phyloP scores from a whole-genome alignment of 371 early-diverging fungal genomes.

The Umbelopsis sp. region DNA sequence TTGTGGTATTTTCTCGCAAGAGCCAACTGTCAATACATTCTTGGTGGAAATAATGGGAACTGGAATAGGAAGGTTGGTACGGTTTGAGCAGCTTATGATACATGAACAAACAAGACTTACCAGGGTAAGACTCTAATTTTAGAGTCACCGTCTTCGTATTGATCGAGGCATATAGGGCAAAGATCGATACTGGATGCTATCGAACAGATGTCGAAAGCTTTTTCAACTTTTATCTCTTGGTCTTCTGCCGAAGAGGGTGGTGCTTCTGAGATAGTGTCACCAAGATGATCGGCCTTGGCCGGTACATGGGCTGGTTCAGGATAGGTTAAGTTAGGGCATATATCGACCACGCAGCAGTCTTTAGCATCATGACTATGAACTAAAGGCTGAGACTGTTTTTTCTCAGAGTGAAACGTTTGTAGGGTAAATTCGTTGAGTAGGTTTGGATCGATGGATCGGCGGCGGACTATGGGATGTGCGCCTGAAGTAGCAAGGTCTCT shows the following conservation, averaged over 20 bases:
- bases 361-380: too few species aligned
- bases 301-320: not conserved
- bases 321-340: not conserved
- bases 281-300: not conserved
- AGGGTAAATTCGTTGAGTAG: not conserved
- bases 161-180: slow-evolving; percentile 5
- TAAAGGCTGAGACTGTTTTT: not conserved
- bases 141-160: not conserved
- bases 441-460: not conserved
- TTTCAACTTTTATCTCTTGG: not conserved
- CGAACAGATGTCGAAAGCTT: not conserved
- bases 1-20: slow-evolving; percentile 3
- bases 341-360: not conserved
- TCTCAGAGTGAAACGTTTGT: slow-evolving; percentile 6
- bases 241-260: too few species aligned
- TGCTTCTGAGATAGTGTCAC: too few species aligned
- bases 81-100: not conserved
- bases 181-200: not conserved
- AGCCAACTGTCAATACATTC: slow-evolving; percentile 12
- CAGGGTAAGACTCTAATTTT: slow-evolving; percentile 7
- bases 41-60: slow-evolving; percentile 1
- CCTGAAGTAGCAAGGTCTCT: not conserved
- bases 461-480: not conserved
- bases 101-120: not conserved
- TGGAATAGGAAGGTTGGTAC: not conserved